Evolutionary conservation across 805 yeast genomes (phyloP), one percentile per base, ranked within the genome.

Genomic region (Metschnikowia arizonensis): DNA sequence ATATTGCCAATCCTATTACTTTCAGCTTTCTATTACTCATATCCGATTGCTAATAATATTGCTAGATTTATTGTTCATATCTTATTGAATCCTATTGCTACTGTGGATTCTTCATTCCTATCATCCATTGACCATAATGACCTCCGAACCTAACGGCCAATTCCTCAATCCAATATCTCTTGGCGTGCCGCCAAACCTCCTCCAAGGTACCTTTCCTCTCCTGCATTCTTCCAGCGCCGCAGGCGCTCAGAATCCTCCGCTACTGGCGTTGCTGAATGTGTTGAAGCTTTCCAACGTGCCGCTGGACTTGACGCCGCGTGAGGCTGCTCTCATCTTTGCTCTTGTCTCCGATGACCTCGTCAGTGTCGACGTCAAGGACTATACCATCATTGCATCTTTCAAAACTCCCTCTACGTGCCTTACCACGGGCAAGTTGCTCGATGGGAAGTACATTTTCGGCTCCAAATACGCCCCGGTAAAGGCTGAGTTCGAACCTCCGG

Each of bases 311-410:
- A 62, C 85, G 2, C 52, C 73, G 29, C 75, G 93, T 60, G 95
- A 85, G 61, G 82, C 86, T 2, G 70, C 76, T 40, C 69, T 83
- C 12, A 73, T 85, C 6, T 85, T 85, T 59, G 76, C 91, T 5
- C 65, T 85, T 44, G 85, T 87, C n/a, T 65, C 72, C 50, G 88
- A 83, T 53, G 83, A 71, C 49, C 57, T 82, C 38, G 51, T 74
- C 29, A 72, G 65, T 46, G 65, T 80, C 33, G 84, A 79, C 44
- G 53, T 79, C 31, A 57, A 65, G 21, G 74, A 73, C 47, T 54
- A 50, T 43, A 50, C 46, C 43, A 57, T 69, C 40, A 58, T 56
- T 40, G 76, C 71, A 23, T 59, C 53, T 44, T 72, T 72, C 60
- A 63, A 62, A 44, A 66, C 57, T 51, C 53, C 59, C 29, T 62